Evolutionary conservation across 2,329 filamentous ascomycete genomes (phyloP).

Genomic region (Claviceps digitariae): DNA sequence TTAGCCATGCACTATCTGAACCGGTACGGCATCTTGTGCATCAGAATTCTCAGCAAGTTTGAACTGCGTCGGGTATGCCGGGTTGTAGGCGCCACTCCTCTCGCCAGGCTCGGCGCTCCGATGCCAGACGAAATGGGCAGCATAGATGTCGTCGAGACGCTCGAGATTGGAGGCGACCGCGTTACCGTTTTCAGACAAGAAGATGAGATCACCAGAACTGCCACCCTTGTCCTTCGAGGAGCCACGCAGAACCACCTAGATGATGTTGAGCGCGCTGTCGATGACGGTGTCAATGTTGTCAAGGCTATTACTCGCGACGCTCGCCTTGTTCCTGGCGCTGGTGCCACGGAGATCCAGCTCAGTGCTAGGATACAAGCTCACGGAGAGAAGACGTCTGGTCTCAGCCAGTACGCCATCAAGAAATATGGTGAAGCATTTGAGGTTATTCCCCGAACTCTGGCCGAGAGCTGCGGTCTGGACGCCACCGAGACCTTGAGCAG

Average conservation of each 20-base stretch:
- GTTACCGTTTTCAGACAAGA: constrained; percentile 98
- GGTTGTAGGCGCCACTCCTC: constrained; percentile 90
- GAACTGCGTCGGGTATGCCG: constrained; percentile 90
- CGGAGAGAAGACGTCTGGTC: constrained; percentile 82
- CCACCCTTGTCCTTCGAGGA: constrained; percentile 85
- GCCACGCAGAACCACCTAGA: constrained; percentile 98
- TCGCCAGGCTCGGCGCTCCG: constrained; percentile 85
- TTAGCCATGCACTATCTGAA: constrained; percentile 96
- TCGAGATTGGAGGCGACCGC: constrained; percentile 94
- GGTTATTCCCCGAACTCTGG: constrained; percentile 84
- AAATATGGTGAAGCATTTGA: constrained; percentile 98
- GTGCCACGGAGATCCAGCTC: constrained; percentile 87
- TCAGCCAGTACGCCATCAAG: constrained; percentile 92
- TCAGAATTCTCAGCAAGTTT: constrained; percentile 97
- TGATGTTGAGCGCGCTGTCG: constrained; percentile 90
- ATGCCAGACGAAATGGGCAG: constrained; percentile 99
- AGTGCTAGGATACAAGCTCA: constrained; percentile 83
- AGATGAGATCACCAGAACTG: constrained; percentile 78
- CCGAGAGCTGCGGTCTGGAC: constrained; percentile 89
- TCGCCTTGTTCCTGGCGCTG: constrained; percentile 82
- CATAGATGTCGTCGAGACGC: constrained; percentile 89
- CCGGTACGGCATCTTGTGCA: constrained; percentile 87
- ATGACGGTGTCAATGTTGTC: constrained; percentile 96
- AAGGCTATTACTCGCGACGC: constrained; percentile 95
- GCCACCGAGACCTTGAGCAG: constrained; percentile 92